Conservation (phyloP, 1,284 basidiomycete genomes). For the Xerocomus minutiporus region DNA sequence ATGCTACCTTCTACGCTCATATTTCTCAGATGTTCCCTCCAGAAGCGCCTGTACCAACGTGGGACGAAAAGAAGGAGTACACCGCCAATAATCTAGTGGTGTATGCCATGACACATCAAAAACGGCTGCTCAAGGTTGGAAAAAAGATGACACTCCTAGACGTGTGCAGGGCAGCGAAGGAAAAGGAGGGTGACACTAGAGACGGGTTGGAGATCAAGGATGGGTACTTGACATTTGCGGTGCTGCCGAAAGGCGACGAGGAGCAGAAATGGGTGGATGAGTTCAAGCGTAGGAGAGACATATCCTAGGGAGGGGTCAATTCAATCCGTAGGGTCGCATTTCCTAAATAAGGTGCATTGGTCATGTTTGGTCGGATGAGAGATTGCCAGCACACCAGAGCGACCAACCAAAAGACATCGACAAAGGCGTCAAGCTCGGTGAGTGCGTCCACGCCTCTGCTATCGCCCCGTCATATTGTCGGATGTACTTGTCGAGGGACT, state of each 20-base stretch:
- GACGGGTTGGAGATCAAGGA: constrained; percentile 88
- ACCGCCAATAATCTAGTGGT: constrained; percentile 62
- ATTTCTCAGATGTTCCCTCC: constrained; percentile 81
- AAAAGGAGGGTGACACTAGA: constrained; percentile 52
- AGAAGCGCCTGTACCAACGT: constrained; percentile 56
- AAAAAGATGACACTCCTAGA: constrained; percentile 82
- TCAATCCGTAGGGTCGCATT: not conserved
- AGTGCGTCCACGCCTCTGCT: constrained; percentile 34
- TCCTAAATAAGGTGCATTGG: constrained; percentile 24
- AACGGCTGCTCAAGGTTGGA: constrained; percentile 83
- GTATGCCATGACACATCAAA: constrained; percentile 78
- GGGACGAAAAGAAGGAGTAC: constrained; percentile 81
- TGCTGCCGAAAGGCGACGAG: constrained; percentile 77
- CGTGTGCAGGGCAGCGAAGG: constrained; percentile 62
- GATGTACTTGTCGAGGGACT: constrained; percentile 7
- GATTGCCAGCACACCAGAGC: constrained; percentile 9
- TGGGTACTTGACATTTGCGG: constrained; percentile 81
- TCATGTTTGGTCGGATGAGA: constrained; percentile 28
- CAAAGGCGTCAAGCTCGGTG: constrained; percentile 44
- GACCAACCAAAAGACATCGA: constrained; percentile 33
- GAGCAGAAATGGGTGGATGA: constrained; percentile 89
- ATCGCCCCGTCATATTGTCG: constrained; percentile 6
- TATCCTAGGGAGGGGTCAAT: constrained; percentile 2
- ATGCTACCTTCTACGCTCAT: constrained; percentile 78
- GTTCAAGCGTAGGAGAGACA: constrained; percentile 64